Conservation (phyloP, 2,329 filamentous ascomycete species). For the Podosphaera xanthii region DNA sequence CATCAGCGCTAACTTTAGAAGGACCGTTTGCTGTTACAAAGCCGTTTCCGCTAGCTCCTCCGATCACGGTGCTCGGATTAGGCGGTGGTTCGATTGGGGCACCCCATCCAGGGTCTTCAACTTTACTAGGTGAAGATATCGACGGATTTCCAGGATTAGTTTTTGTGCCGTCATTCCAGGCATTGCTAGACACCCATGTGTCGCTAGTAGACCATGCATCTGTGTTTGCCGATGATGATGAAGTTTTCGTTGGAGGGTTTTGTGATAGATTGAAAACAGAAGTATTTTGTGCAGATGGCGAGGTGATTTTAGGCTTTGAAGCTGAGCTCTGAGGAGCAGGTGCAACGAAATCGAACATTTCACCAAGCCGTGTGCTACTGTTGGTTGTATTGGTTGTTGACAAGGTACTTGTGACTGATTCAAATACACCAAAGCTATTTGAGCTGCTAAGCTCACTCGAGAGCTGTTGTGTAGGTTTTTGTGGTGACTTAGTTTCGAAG, state of each 20-base stretch:
- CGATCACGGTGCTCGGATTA: slow-evolving; percentile 33
- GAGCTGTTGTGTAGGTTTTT: slow-evolving; percentile 20
- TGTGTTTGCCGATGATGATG: slow-evolving; percentile 18
- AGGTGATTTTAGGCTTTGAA: slow-evolving; percentile 17
- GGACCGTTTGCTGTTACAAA: slow-evolving; percentile 27
- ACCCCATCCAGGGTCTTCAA: slow-evolving; percentile 41
- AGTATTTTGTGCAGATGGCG: slow-evolving; percentile 18
- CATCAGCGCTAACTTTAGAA: slow-evolving; percentile 62
- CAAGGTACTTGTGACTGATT: slow-evolving; percentile 21
- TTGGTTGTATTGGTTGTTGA: slow-evolving; percentile 17
- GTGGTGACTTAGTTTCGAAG: slow-evolving; percentile 53
- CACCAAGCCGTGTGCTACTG: slow-evolving; percentile 37
- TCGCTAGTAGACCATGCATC: slow-evolving; percentile 20
- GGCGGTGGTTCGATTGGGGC: slow-evolving; percentile 23
- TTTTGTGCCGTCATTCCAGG: slow-evolving; percentile 45
- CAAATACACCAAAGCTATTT: slow-evolving; percentile 35
- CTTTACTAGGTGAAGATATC: slow-evolving; percentile 19
- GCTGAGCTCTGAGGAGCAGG: slow-evolving; percentile 22
- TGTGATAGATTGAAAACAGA: slow-evolving; percentile 67
- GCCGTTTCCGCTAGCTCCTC: slow-evolving; percentile 32
- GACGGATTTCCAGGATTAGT: slow-evolving; percentile 26
- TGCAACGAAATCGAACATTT: slow-evolving; percentile 59
- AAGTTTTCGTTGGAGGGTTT: slow-evolving; percentile 21
- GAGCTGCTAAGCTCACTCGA: slow-evolving; percentile 21
- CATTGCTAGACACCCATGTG: slow-evolving; percentile 60